Base-by-base conservation (phyloP, 345 rosid genomes). In the Eucalyptus viminalis region DNA sequence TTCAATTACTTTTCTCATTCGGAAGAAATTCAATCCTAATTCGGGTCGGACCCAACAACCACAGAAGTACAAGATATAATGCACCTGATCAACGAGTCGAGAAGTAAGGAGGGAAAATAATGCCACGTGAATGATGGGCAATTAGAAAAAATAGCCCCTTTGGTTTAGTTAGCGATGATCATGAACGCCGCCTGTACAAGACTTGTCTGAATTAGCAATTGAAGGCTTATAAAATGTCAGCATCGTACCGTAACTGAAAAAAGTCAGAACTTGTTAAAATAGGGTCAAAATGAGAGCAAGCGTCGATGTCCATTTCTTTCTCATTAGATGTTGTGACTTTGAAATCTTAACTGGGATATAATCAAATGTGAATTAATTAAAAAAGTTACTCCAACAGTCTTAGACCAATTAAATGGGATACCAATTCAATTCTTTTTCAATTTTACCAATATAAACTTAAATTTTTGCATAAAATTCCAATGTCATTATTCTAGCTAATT, bases 391-490 rank as follows among this genome's bases (percentile, higher is more conserved):
- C 7, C 22, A 72, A 17, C 4, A 6, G 2, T 19, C 44, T 21
- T 72, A 9, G 40, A 34, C 1, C 24, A 14, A 34, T 69, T 69
- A 19, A 7, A 8, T 1, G 11, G 22, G 43, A 67, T 67, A 17
- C 43, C 10, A 0, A 67, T 67, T 16, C 12, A 31, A 4, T 14
- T 31, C 6, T 15, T 67, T 16, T 67, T 67, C 22, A 31, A 8
- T 67, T 67, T 16, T 31, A 3, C 22, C 22, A 67, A 67, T 15
- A 34, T 15, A 67, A 67, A 7, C 2, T 5, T 67, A 31, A 67
- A 31, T 8, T n/a, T 65, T 65, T 65, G 11, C 6, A 4, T 0
- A 0, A n/a, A 65, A 16, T 65, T 65, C 9, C 6, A 65, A n/a
- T 65, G 19, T 65, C 9, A 8, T 65, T n/a, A 9, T 65, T 65